Percentiles rank a stretch among this genome's conserved stretches.
These are phyloP conservation scores for Crassisporium funariophilum DNA, from an alignment of 768 basidiomycete genomes.

Conservation along the genomic window DNA sequence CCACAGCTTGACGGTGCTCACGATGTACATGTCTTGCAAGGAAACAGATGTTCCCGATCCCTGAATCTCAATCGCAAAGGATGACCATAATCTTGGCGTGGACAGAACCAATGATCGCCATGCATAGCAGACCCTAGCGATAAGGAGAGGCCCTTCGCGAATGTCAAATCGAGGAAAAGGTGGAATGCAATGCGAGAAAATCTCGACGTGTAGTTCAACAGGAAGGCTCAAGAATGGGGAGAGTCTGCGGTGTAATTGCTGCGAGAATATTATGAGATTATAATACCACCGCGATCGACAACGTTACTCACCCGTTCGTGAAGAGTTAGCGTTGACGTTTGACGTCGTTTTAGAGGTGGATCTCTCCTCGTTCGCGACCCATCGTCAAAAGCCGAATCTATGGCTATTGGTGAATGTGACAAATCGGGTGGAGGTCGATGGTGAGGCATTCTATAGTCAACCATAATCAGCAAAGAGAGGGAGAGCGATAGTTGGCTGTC, in stretches of 20 bases:
- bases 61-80: slow-evolving; percentile 38
- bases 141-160: slow-evolving; percentile 37
- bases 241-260: background rate
- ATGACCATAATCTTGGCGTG: slow-evolving; percentile 50
- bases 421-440: no score
- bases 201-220: slow-evolving; percentile 46
- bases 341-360: no score
- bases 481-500: no score
- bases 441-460: no score
- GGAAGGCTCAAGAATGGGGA: slow-evolving; percentile 41
- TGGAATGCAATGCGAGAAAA: slow-evolving; percentile 43
- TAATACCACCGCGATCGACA: no score
- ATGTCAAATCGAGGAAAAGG: slow-evolving; percentile 32
- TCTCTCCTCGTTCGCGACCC: no score
- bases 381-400: no score
- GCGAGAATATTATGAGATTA: background rate
- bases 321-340: no score
- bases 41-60: slow-evolving; percentile 15
- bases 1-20: slow-evolving; percentile 35
- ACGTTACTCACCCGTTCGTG: no score
- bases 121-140: slow-evolving; percentile 40
- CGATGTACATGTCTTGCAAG: slow-evolving; percentile 15
- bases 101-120: slow-evolving; percentile 43
- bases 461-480: no score
- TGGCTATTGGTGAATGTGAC: no score